Base-by-base conservation (phyloP, 129 eudicot genomes). In the Cynara cardunculus region DNA sequence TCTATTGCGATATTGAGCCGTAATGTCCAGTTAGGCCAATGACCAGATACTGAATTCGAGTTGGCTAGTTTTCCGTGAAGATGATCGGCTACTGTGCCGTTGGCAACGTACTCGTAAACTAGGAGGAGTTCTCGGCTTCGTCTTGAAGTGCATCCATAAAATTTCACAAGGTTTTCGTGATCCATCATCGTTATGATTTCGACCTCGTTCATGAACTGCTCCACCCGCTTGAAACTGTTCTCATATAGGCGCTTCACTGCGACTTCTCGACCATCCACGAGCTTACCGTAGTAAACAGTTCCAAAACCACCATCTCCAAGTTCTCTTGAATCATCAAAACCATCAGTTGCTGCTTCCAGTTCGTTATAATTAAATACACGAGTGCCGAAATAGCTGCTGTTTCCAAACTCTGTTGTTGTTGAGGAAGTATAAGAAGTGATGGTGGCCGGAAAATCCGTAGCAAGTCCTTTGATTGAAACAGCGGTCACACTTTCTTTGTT, bases 241-340 rank as follows among this genome's bases (percentile, higher is more conserved):
- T 71, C 28, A 78, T 85, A 76, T 49, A 85, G 76, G 16, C 82
- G 81, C 44, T 85, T 85, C 44, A 85, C 85, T 0, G 88, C 88
- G 10, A 85, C 88, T 75, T 79, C 88, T 74, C 82, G 82, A 16
- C 88, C 88, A 4, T 85, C 88, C 16, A 10, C 7, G 41, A 85
- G 88, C 74, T 85, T 75, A 91, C 99, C 99, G 80, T 92, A 87
- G 81, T 94, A 94, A 4, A 94, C 99, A 2, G 90, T 85, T 22
- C 99, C 97, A 69, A 90, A 95, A 53, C 99, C 97, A 61, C 99
- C 97, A 34, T 92, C 94, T 16, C 97, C 97, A 0, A 95, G 93
- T 81, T 92, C 97, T 85, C 80, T 89, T 26, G 91, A 77, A 41
- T 83, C 77, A 49, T 89, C 59, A 16, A 95, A 95, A 75, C 86